phyloP scores from a whole-genome alignment of 2,329 filamentous ascomycete genomes.

The Pezicula neosporulosa region DNA sequence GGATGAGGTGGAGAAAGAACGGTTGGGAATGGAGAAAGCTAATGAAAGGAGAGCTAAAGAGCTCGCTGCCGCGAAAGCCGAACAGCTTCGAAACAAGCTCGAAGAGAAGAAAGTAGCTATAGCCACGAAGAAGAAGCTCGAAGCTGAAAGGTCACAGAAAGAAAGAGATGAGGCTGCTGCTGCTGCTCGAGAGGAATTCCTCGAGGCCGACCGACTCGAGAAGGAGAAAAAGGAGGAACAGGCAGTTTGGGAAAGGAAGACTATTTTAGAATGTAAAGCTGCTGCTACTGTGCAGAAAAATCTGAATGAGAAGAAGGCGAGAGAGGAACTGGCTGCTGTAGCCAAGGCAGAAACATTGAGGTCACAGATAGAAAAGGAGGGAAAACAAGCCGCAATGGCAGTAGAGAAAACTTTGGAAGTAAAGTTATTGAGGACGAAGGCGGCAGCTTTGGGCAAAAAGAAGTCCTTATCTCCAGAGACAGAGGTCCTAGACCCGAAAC shows the following conservation, averaged over 20 bases:
- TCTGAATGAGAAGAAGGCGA: slow-evolving; percentile 14
- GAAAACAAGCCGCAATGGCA: slow-evolving; percentile 8
- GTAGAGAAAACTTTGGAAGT: slow-evolving; percentile 1
- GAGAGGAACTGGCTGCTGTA: slow-evolving; percentile 7
- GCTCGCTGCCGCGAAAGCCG: neutral
- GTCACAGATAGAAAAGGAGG: slow-evolving; percentile 10
- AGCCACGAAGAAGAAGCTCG: slow-evolving; percentile 7
- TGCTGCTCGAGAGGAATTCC: slow-evolving; percentile 2
- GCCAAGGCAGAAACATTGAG: neutral
- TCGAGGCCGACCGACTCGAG: slow-evolving; percentile 10
- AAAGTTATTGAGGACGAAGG: slow-evolving; percentile 2
- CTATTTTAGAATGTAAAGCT: neutral
- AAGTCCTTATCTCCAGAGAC: slow-evolving; percentile 6
- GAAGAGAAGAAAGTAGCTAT: slow-evolving; percentile 8
- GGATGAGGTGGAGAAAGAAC: slow-evolving; percentile 11
- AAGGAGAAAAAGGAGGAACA: slow-evolving; percentile 9
- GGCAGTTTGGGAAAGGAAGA: slow-evolving; percentile 1
- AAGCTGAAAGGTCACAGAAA: slow-evolving; percentile 11
- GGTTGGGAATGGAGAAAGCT: slow-evolving; percentile 6
- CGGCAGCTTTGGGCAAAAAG: neutral
- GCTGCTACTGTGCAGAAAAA: slow-evolving; percentile 3
- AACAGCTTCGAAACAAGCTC: slow-evolving; percentile 7
- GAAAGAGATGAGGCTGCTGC: slow-evolving; percentile 10
- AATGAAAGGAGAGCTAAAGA: slow-evolving; percentile 1
- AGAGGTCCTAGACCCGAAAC: slow-evolving; percentile 7